Evolutionary conservation across 2,329 filamentous ascomycete genomes (phyloP).

Genomic region (Massarina eburnea): DNA sequence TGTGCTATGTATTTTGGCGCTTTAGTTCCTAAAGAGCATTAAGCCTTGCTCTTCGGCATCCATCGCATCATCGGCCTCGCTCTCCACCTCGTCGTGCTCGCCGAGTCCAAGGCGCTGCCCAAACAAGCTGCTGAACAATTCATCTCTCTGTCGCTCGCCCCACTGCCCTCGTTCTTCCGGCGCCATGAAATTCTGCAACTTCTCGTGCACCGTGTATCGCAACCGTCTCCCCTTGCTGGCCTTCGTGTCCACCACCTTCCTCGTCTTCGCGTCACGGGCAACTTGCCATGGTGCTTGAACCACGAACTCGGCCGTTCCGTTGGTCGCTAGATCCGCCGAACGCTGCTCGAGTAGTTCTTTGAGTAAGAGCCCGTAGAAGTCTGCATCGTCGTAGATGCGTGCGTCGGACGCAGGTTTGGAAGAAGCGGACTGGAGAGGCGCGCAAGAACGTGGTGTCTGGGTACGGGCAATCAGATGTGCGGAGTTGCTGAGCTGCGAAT

Average conservation of each 20-base stretch:
- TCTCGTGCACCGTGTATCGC: constrained; percentile 93
- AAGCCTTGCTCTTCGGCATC: constrained; percentile 42
- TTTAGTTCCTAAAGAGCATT: constrained; percentile 42
- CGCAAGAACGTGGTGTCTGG: constrained; percentile 73
- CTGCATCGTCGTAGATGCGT: constrained; percentile 84
- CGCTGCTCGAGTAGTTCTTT: constrained; percentile 93
- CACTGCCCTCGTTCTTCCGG: constrained; percentile 79
- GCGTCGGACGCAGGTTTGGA: constrained; percentile 24
- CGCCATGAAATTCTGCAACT: constrained; percentile 97
- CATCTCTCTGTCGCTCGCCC: constrained; percentile 77
- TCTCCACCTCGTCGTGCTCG: constrained; percentile 45
- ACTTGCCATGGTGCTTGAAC: constrained; percentile 59
- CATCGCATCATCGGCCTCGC: constrained; percentile 37
- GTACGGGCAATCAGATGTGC: constrained; percentile 71
- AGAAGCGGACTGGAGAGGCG: constrained; percentile 63
- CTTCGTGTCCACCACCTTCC: constrained; percentile 85
- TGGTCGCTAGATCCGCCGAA: constrained; percentile 60
- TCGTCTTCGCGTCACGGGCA: constrained; percentile 77
- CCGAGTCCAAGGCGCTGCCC: constrained; percentile 48
- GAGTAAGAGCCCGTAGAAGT: constrained; percentile 91
- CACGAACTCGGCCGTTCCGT: constrained; percentile 51
- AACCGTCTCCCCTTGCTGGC: constrained; percentile 95
- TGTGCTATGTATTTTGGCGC: too few relatives aligned
- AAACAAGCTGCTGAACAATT: constrained; percentile 55
- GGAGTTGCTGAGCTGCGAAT: constrained; percentile 66